Evolutionary conservation across 108 stramenopile genomes (phyloP).

Genomic region (Aurantiochytrium sp.): DNA sequence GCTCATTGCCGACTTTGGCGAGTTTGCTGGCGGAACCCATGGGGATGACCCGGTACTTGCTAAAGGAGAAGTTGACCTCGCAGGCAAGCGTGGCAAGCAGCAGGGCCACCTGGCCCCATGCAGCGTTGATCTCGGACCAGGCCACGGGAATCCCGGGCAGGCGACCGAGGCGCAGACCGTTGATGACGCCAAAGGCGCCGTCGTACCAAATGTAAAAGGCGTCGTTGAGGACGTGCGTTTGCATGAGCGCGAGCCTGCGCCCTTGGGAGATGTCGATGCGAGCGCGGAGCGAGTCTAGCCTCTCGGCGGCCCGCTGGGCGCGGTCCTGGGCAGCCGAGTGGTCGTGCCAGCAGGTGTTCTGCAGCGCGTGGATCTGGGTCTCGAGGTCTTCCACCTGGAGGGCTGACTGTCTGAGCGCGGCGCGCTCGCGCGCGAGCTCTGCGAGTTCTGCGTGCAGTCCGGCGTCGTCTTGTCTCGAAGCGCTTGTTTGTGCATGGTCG

Average conservation of each 20-base stretch:
- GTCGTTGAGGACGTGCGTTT: constrained; percentile 41
- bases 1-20: constrained; percentile 39
- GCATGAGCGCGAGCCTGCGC: neutral
- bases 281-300: neutral
- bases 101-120: constrained; percentile 52
- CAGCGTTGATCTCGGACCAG: constrained; percentile 55
- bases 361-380: neutral
- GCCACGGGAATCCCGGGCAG: constrained; percentile 39
- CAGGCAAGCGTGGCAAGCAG: constrained; percentile 39
- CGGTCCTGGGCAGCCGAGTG: neutral
- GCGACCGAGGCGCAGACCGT: constrained; percentile 51
- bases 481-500: no score
- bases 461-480: no score
- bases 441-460: no score
- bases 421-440: neutral
- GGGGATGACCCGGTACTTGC: constrained; percentile 46
- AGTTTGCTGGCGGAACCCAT: constrained; percentile 49
- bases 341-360: neutral
- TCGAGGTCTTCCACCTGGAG: neutral
- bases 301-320: neutral
- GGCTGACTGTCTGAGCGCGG: neutral
- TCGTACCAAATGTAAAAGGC: constrained; percentile 51
- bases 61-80: constrained; percentile 36
- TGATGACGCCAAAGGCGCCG: constrained; percentile 52
- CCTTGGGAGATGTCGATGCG: neutral